phyloP scores from a whole-genome alignment of 257 asterid species.

The Knoxia roxburghii region DNA sequence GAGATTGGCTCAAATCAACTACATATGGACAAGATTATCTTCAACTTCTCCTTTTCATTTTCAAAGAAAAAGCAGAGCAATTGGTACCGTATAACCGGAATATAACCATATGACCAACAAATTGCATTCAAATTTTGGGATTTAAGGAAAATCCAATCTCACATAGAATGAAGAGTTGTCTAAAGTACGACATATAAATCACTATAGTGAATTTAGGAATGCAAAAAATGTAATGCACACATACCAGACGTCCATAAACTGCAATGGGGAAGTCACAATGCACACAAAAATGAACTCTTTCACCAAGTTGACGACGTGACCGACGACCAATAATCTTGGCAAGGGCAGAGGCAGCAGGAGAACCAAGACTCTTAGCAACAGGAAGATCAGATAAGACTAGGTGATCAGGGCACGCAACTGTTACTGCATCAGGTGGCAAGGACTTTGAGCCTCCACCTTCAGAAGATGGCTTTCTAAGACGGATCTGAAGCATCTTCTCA shows the following conservation, averaged over 20 bases:
- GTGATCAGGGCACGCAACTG: slow-evolving; percentile 97
- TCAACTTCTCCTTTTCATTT: background rate
- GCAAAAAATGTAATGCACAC: slow-evolving; percentile 8
- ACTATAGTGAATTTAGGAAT: background rate
- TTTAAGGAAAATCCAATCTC: background rate
- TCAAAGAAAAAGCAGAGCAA: background rate
- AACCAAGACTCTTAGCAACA: slow-evolving; percentile 86
- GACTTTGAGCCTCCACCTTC: slow-evolving; percentile 63
- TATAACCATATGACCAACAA: background rate
- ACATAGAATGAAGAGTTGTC: background rate
- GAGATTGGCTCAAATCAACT: background rate
- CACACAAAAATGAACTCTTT: slow-evolving; percentile 90
- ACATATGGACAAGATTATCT: background rate
- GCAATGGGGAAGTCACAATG: slow-evolving; percentile 90
- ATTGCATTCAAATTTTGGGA: background rate
- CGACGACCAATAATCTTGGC: slow-evolving; percentile 76
- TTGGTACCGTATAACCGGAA: background rate
- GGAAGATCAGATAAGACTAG: slow-evolving; percentile 94
- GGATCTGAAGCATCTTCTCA: slow-evolving; percentile 81
- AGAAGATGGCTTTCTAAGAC: slow-evolving; percentile 80
- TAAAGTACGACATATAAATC: background rate
- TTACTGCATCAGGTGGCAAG: slow-evolving; percentile 53
- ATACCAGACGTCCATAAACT: slow-evolving; percentile 88
- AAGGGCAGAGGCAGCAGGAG: slow-evolving; percentile 43
- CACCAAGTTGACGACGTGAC: slow-evolving; percentile 93